Percentiles rank a stretch among this genome's conserved stretches.
Conservation (phyloP, 2,329 filamentous ascomycete genomes). For the Fusarium buharicum region DNA sequence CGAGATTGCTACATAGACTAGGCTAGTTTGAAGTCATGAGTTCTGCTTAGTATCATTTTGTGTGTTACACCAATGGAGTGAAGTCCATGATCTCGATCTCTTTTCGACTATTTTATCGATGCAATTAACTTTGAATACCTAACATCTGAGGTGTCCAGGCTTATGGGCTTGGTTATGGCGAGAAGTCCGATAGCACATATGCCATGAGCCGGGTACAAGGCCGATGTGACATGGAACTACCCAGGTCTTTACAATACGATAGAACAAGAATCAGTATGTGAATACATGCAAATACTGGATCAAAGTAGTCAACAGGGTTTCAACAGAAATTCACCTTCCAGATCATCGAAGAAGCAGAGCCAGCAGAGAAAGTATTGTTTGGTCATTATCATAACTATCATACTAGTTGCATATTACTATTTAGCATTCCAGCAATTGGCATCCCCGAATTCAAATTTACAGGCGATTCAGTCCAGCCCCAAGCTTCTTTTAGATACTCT, state of each 20-base stretch:
- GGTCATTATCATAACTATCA: background rate
- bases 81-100: background rate
- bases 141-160: too few relatives aligned
- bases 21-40: background rate
- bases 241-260: too few relatives aligned
- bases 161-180: too few relatives aligned
- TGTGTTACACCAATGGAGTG: background rate
- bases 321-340: too few relatives aligned
- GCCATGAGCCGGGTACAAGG: too few relatives aligned
- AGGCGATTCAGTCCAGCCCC: slow-evolving; percentile 42
- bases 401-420: slow-evolving; percentile 30
- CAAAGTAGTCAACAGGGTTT: too few relatives aligned
- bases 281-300: too few relatives aligned
- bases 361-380: background rate
- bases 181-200: too few relatives aligned
- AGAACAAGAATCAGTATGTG: too few relatives aligned
- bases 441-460: slow-evolving; percentile 27
- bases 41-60: background rate
- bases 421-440: slow-evolving; percentile 39
- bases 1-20: background rate
- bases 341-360: too few relatives aligned
- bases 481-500: slow-evolving; percentile 40
- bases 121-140: too few relatives aligned
- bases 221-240: too few relatives aligned
- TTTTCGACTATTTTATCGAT: background rate